Evolutionary conservation across 2,329 filamentous ascomycete species (phyloP).

Genomic region (Neonectria hederae): DNA sequence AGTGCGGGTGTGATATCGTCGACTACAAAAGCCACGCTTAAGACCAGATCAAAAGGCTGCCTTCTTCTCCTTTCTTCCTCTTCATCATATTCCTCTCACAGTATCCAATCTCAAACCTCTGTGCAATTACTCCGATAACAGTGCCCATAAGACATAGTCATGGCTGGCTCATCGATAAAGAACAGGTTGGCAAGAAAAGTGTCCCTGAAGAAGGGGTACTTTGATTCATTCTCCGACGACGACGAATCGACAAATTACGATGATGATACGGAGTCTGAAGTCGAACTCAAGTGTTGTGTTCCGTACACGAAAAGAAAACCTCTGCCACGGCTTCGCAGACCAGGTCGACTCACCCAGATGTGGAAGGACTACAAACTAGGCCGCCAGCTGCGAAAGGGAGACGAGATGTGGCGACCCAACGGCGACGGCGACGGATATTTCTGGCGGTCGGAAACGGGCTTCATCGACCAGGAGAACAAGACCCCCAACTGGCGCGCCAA

Average conservation of each 20-base stretch:
- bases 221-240: neutral
- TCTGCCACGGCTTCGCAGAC: neutral
- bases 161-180: neutral
- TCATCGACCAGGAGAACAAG: neutral
- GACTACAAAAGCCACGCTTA: neutral
- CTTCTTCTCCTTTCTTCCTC: neutral
- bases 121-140: neutral
- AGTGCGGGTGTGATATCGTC: neutral
- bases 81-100: neutral
- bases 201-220: neutral
- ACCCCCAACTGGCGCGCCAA: neutral
- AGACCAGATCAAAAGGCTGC: too few relatives aligned
- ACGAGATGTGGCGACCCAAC: neutral
- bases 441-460: neutral
- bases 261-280: neutral
- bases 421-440: neutral
- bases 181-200: neutral
- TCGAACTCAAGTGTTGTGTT: neutral
- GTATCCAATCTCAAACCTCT: neutral
- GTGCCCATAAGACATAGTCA: neutral
- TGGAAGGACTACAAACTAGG: neutral
- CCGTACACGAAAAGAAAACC: neutral
- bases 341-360: neutral
- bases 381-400: neutral
- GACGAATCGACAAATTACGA: neutral